These are phyloP conservation scores for Magnaporthiopsis incrustans DNA, from an alignment of 2,329 filamentous ascomycete species.

Conservation along the genomic window DNA sequence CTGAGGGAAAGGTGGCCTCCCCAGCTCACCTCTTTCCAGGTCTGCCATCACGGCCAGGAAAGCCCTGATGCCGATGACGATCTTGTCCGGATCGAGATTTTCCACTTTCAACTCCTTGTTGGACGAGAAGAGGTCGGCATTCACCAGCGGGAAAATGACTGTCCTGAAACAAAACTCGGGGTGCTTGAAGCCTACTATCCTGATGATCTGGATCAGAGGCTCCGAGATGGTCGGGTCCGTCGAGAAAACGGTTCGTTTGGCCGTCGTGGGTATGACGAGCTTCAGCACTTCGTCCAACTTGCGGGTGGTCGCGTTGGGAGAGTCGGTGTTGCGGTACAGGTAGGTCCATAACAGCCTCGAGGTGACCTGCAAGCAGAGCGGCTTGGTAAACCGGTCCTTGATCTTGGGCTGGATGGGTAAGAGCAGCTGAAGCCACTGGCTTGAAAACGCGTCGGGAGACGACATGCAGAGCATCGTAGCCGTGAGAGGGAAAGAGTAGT, in stretches of 20 bases:
- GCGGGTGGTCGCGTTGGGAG: constrained; percentile 55
- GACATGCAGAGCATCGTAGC: constrained; percentile 84
- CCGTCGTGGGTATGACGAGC: constrained; percentile 65
- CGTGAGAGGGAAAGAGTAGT: constrained; percentile 78
- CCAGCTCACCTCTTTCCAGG: constrained; percentile 72
- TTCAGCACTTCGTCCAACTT: constrained; percentile 88
- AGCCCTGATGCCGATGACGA: constrained; percentile 93
- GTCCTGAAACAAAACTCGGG: constrained; percentile 88
- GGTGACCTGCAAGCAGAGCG: constrained; percentile 78
- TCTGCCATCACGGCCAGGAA: constrained; percentile 92
- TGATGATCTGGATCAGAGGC: constrained; percentile 85
- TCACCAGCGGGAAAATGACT: constrained; percentile 92
- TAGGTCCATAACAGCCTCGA: constrained; percentile 93
- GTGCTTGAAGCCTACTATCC: constrained; percentile 88
- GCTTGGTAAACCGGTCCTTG: constrained; percentile 73
- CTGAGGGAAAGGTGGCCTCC: constrained; percentile 75
- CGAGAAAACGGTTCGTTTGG: constrained; percentile 72
- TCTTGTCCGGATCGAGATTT: constrained; percentile 88
- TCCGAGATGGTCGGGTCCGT: constrained; percentile 80
- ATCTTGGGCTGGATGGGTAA: constrained; percentile 70
- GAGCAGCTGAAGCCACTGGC: constrained; percentile 80
- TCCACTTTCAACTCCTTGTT: constrained; percentile 77
- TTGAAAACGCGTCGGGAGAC: constrained; percentile 70
- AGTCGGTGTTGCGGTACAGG: constrained; percentile 75
- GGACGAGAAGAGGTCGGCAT: constrained; percentile 77